Percentiles rank a stretch among this genome's conserved stretches.
Evolutionary conservation across 2,329 filamentous ascomycete genomes (phyloP).

Genomic region (Ambrosiella cleistominuta): DNA sequence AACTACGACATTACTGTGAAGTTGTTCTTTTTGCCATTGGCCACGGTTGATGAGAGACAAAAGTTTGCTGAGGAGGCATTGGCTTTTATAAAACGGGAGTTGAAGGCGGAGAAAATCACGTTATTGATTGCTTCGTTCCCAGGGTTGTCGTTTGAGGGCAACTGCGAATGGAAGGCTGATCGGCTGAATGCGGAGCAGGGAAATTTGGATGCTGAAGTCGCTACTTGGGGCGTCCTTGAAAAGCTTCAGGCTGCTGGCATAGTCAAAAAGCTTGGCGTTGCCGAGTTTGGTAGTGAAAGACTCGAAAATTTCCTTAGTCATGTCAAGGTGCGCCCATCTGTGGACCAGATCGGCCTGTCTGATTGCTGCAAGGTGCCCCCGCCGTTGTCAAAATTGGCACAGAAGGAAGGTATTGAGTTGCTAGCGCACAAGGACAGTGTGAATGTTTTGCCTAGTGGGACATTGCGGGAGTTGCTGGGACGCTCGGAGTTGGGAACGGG

Average conservation of each 20-base stretch:
- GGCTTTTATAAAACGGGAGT: slow-evolving; percentile 59
- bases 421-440: slow-evolving; percentile 89
- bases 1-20: slow-evolving; percentile 94
- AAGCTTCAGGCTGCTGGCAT: slow-evolving; percentile 50
- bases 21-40: slow-evolving; percentile 72
- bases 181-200: slow-evolving; percentile 43
- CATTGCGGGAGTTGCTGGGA: slow-evolving; percentile 66
- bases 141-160: slow-evolving; percentile 80
- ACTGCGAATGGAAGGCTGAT: slow-evolving; percentile 65
- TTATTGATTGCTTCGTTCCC: slow-evolving; percentile 87
- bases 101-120: slow-evolving; percentile 60
- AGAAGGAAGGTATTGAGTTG: slow-evolving; percentile 64
- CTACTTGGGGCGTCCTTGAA: slow-evolving; percentile 58
- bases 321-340: slow-evolving; percentile 55
- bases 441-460: slow-evolving; percentile 74
- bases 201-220: slow-evolving; percentile 48
- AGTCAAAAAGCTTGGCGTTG: slow-evolving; percentile 61
- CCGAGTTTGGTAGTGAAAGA: slow-evolving; percentile 80
- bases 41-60: slow-evolving; percentile 45
- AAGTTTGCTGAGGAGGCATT: slow-evolving; percentile 63
- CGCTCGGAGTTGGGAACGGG: slow-evolving; percentile 54
- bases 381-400: slow-evolving; percentile 69
- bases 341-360: slow-evolving; percentile 90
- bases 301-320: slow-evolving; percentile 58
- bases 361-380: slow-evolving; percentile 94